Conservation (phyloP, 192 early-diverging fungal genomes). For the Rhizoclosmatium globosum region DNA sequence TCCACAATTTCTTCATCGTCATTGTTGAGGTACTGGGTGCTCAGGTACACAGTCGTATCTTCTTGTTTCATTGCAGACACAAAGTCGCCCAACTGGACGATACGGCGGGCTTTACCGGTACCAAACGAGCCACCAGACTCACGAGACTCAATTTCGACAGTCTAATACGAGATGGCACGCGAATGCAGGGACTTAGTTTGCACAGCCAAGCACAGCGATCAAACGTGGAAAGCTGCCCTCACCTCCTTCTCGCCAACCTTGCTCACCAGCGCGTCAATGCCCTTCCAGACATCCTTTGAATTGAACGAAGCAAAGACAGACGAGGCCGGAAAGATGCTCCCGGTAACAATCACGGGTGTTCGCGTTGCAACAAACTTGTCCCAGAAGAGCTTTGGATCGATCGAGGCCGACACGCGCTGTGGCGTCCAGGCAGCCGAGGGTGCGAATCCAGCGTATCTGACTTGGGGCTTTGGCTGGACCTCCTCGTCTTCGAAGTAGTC, state of each 20-base stretch:
- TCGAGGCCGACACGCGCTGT: slow-evolving; percentile 31
- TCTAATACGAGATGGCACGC: neutral
- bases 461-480: slow-evolving; percentile 7
- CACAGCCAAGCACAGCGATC: neutral
- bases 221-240: neutral
- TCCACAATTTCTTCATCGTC: slow-evolving; percentile 1
- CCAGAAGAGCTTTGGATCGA: slow-evolving; percentile 51
- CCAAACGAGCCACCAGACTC: slow-evolving; percentile 36
- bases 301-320: slow-evolving; percentile 3
- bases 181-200: neutral
- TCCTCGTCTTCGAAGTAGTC: neutral
- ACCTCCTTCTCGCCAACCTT: neutral
- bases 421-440: slow-evolving; percentile 50
- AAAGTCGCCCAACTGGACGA: slow-evolving; percentile 38
- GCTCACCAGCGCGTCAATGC: neutral
- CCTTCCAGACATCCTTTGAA: neutral
- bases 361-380: slow-evolving; percentile 52
- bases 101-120: slow-evolving; percentile 11
- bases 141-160: slow-evolving; percentile 19
- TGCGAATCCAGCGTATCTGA: slow-evolving; percentile 56
- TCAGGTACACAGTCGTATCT: slow-evolving; percentile 42
- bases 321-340: neutral
- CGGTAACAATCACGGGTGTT: slow-evolving; percentile 51
- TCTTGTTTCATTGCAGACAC: slow-evolving; percentile 30
- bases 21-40: slow-evolving; percentile 45